Evolutionary conservation across 768 basidiomycete species (phyloP).

Genomic region (Roridomyces roridus): DNA sequence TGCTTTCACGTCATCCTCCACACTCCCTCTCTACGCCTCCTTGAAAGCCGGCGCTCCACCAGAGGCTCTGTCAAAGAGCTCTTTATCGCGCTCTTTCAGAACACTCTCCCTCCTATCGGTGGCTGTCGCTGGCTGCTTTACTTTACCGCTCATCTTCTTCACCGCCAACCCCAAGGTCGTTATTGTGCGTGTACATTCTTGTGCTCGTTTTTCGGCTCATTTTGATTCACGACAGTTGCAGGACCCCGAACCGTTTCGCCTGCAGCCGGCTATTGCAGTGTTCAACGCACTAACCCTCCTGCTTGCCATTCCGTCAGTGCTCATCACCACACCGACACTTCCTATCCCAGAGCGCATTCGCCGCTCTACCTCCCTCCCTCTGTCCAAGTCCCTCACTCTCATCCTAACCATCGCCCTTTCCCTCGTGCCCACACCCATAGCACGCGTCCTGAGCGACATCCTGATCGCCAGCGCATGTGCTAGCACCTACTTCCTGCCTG

Average conservation of each 20-base stretch:
- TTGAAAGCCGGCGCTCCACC: slow-evolving; percentile 51
- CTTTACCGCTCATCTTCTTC: slow-evolving; percentile 65
- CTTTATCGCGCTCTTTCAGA: slow-evolving; percentile 62
- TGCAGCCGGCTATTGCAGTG: slow-evolving; percentile 43
- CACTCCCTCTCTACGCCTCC: slow-evolving; percentile 69
- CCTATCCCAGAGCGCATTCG: slow-evolving; percentile 53
- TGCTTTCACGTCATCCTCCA: slow-evolving; percentile 68
- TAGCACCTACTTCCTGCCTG: slow-evolving; percentile 72
- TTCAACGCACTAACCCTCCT: slow-evolving; percentile 60
- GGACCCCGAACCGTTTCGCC: slow-evolving; percentile 31
- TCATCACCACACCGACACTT: slow-evolving; percentile 61
- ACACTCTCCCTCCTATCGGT: slow-evolving; percentile 59
- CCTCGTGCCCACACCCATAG: slow-evolving; percentile 47
- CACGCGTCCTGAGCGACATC: slow-evolving; percentile 50
- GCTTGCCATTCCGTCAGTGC: slow-evolving; percentile 62
- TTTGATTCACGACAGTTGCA: slow-evolving; percentile 28
- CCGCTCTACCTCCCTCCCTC: slow-evolving; percentile 46
- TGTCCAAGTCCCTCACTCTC: slow-evolving; percentile 52
- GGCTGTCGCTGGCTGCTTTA: slow-evolving; percentile 51
- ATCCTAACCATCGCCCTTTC: slow-evolving; percentile 50
- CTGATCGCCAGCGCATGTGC: slow-evolving; percentile 57
- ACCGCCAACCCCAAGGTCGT: slow-evolving; percentile 49
- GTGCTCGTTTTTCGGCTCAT: slow-evolving; percentile 4
- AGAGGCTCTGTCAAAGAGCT: slow-evolving; percentile 47
- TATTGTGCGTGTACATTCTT: slow-evolving; percentile 20